Evolutionary conservation across 805 yeast species (phyloP), one percentile per base, ranked within the genome.

Genomic region (Kregervanrija delftensis): DNA sequence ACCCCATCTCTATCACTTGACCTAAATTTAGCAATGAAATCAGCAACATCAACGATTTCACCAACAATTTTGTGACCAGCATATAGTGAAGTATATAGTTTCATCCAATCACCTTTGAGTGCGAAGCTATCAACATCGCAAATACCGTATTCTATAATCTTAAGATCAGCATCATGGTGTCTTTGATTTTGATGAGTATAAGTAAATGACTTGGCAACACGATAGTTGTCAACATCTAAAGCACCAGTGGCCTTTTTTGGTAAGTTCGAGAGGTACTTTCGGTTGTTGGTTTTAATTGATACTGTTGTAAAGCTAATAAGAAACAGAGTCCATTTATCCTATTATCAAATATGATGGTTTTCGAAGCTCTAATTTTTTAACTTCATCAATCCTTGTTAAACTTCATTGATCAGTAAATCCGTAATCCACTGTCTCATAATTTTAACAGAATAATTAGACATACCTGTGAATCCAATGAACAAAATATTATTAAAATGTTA

Each of bases 61-160:
- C 76, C 76, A 22, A 72, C 58, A 51, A 72, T 67, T 51, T 72
- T 76, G 54, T 72, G 77, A 8, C 77, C 77, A 10, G 66, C 71
- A 35, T 49, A 49, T 30, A 52, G 40, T 33, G 55, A 50, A 11
- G 33, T 15, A 35, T 43, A 33, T 13, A 41, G 45, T 16, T 37
- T 31, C 15, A 49, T 45, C 54, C 54, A 53, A 30, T 46, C 46
- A 31, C 69, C 74, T 11, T 38, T 44, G 1, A 68, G 66, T 16
- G 67, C 61, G 55, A 77, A 81, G 43, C 72, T 57, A 52, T 77
- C 83, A 32, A 76, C 66, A 22, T 79, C 81, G 60, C 83, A 78
- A 8, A 79, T 59, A 37, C 76, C 74, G 59, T 73, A 69, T 13
- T 64, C 62, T 37, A 57, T 60, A 41, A 66, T 63, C 53, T 71